Evolutionary conservation across 768 basidiomycete genomes (phyloP), one percentile per base, ranked within the genome.

Genomic region (Guyanaporus albipodus): DNA sequence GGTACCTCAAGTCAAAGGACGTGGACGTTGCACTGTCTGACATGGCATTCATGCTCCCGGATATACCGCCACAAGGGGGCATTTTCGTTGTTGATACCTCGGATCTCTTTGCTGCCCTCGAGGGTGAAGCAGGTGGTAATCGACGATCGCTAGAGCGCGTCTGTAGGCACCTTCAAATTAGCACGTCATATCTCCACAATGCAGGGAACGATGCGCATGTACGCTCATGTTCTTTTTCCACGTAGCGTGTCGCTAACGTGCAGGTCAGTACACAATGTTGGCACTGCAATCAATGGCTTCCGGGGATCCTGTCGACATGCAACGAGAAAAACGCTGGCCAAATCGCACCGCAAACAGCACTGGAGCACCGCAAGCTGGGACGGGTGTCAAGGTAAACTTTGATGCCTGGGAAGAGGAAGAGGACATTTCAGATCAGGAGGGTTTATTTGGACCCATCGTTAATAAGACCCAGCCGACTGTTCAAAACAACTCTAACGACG

Each of bases 181-280:
- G 67, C 0, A 76, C 78, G 1, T 53, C 72, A 27, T 70, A 73
- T 54, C 66, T 86, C 47, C 91, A 91, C 72, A 94, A 93, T 58
- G 89, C 87, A 1, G 90, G 89, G 0, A 92, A 91, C 58, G 88
- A 92, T 62, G 89, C 90, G 2, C 75, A 85, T 61, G 90, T 91
- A 55, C 33, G 82, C 63, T 32, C 18, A 24, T 6, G 18, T 35
- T 28, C 9, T 35, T n/a, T n/a, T n/a, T 41, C 7, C 27, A 8
- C 15, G 23, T 7, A 11, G 12, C 24, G 21, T 17, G 18, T 23
- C 2, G 10, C 23, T 62, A 14, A 58, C 9, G 8, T 8, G 22
- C 27, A 19, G n/a, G 21, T 31, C 53, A 92, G 90, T 87, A 80
- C 55, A 90, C 87, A 2, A 69, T 91, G 46, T 64, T 78, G 36